Conservation (phyloP, 2,329 filamentous ascomycete genomes). For the Truncatella angustata region DNA sequence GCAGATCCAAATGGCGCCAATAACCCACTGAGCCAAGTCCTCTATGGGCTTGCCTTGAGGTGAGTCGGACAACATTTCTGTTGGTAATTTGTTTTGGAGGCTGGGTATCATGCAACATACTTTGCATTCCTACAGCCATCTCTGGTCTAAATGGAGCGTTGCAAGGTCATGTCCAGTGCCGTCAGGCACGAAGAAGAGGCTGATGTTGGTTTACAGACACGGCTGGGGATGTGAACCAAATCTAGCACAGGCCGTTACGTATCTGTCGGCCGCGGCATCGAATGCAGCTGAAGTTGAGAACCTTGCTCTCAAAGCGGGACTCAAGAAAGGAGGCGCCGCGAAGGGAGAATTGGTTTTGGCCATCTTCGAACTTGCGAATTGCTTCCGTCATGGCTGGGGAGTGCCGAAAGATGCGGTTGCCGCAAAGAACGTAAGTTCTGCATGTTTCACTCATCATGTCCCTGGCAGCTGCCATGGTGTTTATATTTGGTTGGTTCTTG, state of each 20-base stretch:
- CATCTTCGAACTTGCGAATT: constrained; percentile 92
- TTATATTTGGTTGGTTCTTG: background rate
- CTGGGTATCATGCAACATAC: too few relatives aligned
- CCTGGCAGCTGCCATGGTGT: background rate
- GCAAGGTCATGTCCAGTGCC: background rate
- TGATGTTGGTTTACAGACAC: constrained; percentile 54
- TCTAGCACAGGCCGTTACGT: constrained; percentile 71
- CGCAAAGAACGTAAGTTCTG: constrained; percentile 63
- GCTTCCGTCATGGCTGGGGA: constrained; percentile 93
- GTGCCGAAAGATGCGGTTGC: constrained; percentile 82
- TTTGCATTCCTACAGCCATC: background rate
- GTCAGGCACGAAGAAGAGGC: background rate
- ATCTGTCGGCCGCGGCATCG: constrained; percentile 83
- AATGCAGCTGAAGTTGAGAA: constrained; percentile 88
- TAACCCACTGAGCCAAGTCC: constrained; percentile 90
- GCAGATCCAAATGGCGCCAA: constrained; percentile 83
- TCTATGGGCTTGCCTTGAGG: constrained; percentile 90
- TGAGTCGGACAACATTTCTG: constrained; percentile 39
- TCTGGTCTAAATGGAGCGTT: background rate
- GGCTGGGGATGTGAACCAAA: constrained; percentile 86
- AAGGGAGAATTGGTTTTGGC: constrained; percentile 96
- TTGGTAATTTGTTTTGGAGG: background rate
- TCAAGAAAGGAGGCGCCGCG: constrained; percentile 89
- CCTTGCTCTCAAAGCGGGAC: constrained; percentile 78
- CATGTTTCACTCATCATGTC: background rate